These are phyloP conservation scores for Corymbia calophylla DNA, from an alignment of 441 rosid genomes.

Conservation along the genomic window DNA sequence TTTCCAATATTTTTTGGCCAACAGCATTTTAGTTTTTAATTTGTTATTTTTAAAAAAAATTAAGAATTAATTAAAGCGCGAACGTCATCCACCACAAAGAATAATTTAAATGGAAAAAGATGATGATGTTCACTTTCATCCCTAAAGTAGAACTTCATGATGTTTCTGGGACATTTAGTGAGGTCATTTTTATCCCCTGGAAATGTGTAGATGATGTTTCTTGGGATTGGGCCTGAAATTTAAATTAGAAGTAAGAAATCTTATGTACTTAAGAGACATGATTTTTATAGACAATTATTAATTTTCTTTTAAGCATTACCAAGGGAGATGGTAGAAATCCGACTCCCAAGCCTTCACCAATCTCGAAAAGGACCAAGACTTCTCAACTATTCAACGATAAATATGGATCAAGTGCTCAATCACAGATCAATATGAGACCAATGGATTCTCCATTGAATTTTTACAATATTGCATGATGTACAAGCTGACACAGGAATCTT, in stretches of 20 bases:
- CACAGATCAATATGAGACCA: too few species aligned
- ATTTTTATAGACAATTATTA: not conserved
- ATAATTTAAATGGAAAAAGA: too few species aligned
- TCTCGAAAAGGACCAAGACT: not conserved
- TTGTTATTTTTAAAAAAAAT: not conserved
- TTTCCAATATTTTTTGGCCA: not conserved
- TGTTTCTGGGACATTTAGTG: not conserved
- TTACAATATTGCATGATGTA: not conserved
- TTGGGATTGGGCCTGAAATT: constrained; percentile 3
- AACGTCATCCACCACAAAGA: not conserved
- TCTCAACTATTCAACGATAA: not conserved
- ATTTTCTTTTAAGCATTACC: not conserved
- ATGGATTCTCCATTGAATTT: not conserved
- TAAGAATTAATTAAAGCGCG: too few species aligned
- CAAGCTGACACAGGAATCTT: not conserved
- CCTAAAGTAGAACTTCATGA: accelerated
- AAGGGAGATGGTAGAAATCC: not conserved
- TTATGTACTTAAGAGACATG: not conserved
- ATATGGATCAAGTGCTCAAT: not conserved
- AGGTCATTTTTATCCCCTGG: not conserved
- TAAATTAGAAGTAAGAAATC: not conserved
- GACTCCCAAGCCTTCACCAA: not conserved
- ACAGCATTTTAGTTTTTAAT: not conserved
- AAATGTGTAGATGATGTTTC: not conserved
- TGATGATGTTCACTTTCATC: not conserved